phyloP scores from a whole-genome alignment of 768 basidiomycete species.

The Tricholoma flavovirens region DNA sequence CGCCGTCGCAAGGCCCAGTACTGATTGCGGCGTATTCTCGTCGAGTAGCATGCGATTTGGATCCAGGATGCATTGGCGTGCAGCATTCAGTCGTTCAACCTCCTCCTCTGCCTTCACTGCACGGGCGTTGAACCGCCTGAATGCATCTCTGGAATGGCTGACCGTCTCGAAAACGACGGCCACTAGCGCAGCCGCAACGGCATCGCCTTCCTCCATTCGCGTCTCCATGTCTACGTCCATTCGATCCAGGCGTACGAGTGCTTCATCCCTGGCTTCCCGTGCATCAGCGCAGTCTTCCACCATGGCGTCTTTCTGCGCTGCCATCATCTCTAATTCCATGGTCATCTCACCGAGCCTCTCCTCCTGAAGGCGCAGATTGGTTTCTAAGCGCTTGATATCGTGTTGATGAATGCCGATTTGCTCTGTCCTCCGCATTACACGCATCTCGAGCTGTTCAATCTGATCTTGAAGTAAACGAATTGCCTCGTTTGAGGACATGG shows the following conservation, averaged over 20 bases:
- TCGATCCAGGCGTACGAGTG: slow-evolving; percentile 48
- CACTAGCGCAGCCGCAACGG: slow-evolving; percentile 32
- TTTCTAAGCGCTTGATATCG: slow-evolving; percentile 71
- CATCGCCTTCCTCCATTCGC: slow-evolving; percentile 25
- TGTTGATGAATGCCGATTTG: slow-evolving; percentile 77
- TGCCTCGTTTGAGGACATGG: slow-evolving; percentile 53
- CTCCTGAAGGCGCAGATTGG: slow-evolving; percentile 68
- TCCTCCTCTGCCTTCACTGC: slow-evolving; percentile 7
- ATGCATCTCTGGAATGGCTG: slow-evolving; percentile 22
- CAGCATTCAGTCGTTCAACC: slow-evolving; percentile 4
- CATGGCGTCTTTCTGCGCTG: slow-evolving; percentile 71
- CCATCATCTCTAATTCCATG: slow-evolving; percentile 58
- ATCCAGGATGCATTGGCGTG: slow-evolving; percentile 8
- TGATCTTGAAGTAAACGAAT: slow-evolving; percentile 53
- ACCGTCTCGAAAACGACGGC: slow-evolving; percentile 33
- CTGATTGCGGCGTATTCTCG: slow-evolving; percentile 15
- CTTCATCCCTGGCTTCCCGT: slow-evolving; percentile 64
- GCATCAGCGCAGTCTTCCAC: slow-evolving; percentile 81
- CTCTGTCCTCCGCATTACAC: slow-evolving; percentile 61
- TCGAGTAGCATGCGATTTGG: slow-evolving; percentile 1
- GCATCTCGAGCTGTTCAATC: slow-evolving; percentile 62
- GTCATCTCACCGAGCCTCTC: slow-evolving; percentile 69
- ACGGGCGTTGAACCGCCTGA: slow-evolving; percentile 9
- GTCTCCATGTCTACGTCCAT: slow-evolving; percentile 54
- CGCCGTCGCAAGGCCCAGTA: slow-evolving; percentile 21